phyloP scores from a whole-genome alignment of 2,329 filamentous ascomycete species.

The Canariomyces notabilis region DNA sequence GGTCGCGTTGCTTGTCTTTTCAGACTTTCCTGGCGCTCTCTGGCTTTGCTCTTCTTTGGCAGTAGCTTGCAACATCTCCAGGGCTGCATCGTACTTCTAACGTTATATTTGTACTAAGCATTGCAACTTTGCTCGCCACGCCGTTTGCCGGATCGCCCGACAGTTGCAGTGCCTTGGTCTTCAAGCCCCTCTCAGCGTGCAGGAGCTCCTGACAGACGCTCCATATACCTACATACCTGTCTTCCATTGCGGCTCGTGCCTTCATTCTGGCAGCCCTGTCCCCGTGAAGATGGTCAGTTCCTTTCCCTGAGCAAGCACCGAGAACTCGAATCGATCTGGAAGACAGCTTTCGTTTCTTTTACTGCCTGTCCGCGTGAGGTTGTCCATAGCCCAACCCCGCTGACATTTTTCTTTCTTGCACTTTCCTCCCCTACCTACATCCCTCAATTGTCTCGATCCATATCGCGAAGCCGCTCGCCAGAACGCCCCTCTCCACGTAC shows the following conservation, averaged over 20 bases:
- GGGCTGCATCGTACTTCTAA: too few relatives aligned
- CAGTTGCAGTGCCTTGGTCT: too few relatives aligned
- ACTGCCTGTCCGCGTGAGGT: too few relatives aligned
- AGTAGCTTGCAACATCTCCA: not conserved
- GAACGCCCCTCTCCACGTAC: not conserved
- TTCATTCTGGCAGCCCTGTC: slow-evolving; percentile 8
- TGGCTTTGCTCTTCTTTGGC: not conserved
- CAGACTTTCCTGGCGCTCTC: not conserved
- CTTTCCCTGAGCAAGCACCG: not conserved
- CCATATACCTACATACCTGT: slow-evolving; percentile 7
- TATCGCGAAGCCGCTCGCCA: not conserved
- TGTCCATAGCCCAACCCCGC: not conserved
- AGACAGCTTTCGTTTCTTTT: too few relatives aligned
- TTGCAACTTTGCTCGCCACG: not conserved
- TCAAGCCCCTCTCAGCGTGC: slow-evolving; percentile 3
- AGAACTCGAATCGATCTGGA: not conserved
- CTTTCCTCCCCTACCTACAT: not conserved
- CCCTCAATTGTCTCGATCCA: not conserved
- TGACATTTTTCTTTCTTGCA: not conserved
- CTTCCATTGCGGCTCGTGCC: slow-evolving; percentile 14
- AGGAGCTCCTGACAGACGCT: slow-evolving; percentile 12
- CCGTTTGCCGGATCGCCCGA: slow-evolving; percentile 2
- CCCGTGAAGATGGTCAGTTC: slow-evolving; percentile 20
- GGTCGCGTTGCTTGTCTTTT: not conserved
- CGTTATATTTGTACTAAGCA: not conserved